A percentile compares a stretch with the other conserved stretches of the same genome.
These are phyloP conservation scores for Colletotrichum echinochloae DNA, from an alignment of 2,329 filamentous ascomycete species.

Conservation along the genomic window DNA sequence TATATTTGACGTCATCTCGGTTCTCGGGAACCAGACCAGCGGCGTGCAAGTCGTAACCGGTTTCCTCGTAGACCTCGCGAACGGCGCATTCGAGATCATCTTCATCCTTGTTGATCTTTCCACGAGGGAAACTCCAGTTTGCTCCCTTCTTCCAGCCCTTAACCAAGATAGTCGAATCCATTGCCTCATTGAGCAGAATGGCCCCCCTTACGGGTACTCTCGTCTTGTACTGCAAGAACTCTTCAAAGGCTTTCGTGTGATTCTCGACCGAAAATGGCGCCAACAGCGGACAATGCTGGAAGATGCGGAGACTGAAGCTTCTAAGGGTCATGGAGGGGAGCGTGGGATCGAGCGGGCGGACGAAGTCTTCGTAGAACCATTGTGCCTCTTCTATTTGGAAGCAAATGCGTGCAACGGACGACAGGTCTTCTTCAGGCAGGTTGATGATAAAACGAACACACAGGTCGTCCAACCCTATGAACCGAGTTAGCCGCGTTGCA, in stretches of 20 bases:
- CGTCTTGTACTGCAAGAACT: slow-evolving; percentile 95
- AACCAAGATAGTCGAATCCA: slow-evolving; percentile 94
- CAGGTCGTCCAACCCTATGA: slow-evolving; percentile 91
- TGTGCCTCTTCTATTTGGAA: slow-evolving; percentile 99
- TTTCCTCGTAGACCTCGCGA: slow-evolving; percentile 96
- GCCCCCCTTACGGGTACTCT: slow-evolving; percentile 93
- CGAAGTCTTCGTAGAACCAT: slow-evolving; percentile 99
- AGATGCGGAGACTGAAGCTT: slow-evolving; percentile 89
- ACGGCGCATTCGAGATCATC: slow-evolving; percentile 93
- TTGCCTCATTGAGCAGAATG: slow-evolving; percentile 91
- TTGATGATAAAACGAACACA: slow-evolving; percentile 99
- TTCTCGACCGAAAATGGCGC: slow-evolving; percentile 82
- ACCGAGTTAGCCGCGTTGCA: slow-evolving; percentile 40
- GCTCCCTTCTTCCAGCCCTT: slow-evolving; percentile 98
- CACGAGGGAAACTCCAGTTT: slow-evolving; percentile 95
- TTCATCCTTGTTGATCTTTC: slow-evolving; percentile 99
- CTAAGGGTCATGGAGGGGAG: slow-evolving; percentile 88
- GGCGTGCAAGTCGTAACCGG: slow-evolving; percentile 83
- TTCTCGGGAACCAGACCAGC: slow-evolving; percentile 82
- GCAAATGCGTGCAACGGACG: slow-evolving; percentile 91
- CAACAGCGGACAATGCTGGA: slow-evolving; percentile 92
- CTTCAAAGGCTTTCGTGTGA: slow-evolving; percentile 85
- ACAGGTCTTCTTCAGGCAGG: slow-evolving; percentile 89
- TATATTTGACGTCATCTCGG: slow-evolving; percentile 77
- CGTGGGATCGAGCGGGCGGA: slow-evolving; percentile 86